Percentiles rank a stretch among this genome's conserved stretches.
Evolutionary conservation across 306 rosid genomes (phyloP).

Genomic region (Vicia villosa): DNA sequence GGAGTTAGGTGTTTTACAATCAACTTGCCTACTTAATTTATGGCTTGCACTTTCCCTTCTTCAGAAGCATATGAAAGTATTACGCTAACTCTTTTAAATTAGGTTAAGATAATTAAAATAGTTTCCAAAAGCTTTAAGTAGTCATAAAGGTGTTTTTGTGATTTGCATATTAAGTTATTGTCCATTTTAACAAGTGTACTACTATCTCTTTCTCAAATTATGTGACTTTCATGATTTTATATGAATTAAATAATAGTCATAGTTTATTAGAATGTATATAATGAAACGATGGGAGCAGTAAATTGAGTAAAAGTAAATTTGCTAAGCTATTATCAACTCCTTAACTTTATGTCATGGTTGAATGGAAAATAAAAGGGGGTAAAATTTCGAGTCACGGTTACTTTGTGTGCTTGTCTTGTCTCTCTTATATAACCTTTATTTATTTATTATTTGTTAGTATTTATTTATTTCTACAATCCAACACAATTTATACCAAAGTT

Average conservation of each 20-base stretch:
- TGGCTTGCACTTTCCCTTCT: constrained; percentile 29
- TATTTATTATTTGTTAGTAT: too few species aligned
- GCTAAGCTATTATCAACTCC: constrained; percentile 19
- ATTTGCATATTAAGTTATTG: constrained; percentile 37
- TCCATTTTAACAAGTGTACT: constrained; percentile 19
- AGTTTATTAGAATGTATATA: too few species aligned
- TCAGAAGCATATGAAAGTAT: constrained; percentile 34
- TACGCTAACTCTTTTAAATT: constrained; percentile 29
- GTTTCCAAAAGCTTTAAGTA: constrained; percentile 30
- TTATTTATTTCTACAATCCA: too few species aligned
- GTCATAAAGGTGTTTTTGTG: constrained; percentile 24
- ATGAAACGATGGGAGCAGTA: not conserved
- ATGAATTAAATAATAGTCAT: too few species aligned
- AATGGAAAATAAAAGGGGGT: not conserved
- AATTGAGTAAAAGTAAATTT: not conserved
- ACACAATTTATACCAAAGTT: too few species aligned
- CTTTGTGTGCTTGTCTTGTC: too few species aligned
- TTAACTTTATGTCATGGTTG: constrained; percentile 23
- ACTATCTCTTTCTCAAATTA: too few species aligned
- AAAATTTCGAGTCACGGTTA: too few species aligned
- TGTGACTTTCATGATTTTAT: too few species aligned
- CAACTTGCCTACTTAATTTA: constrained; percentile 10
- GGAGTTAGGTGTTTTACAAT: constrained; percentile 39
- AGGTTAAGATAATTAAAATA: constrained; percentile 26
- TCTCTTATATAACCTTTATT: too few species aligned